A percentile compares a stretch with the other conserved stretches of the same genome.
These are phyloP conservation scores for Shiraia bambusicola DNA, from an alignment of 2,329 filamentous ascomycete species.

Conservation along the genomic window DNA sequence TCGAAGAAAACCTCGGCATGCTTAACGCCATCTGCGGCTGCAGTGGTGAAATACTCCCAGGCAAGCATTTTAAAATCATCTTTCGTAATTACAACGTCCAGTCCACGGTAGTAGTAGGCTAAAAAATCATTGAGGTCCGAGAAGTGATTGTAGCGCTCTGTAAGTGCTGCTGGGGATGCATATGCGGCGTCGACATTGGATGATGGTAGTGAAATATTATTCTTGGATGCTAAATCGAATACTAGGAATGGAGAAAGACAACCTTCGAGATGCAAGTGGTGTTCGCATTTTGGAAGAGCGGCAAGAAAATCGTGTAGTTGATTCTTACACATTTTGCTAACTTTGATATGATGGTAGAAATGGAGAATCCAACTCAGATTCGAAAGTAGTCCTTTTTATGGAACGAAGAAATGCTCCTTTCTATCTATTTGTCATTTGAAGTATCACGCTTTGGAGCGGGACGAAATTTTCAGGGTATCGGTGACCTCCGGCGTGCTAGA, in stretches of 20 bases:
- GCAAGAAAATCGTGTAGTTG: conserved; percentile 22
- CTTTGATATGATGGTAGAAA: neutral
- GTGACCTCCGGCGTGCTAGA: conserved; percentile 3
- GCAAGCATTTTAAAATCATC: conserved; percentile 73
- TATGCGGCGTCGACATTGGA: conserved; percentile 62
- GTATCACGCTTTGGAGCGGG: neutral
- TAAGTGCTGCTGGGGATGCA: conserved; percentile 59
- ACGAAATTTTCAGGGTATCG: conserved; percentile 3
- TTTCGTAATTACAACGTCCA: conserved; percentile 65
- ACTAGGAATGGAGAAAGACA: conserved; percentile 69
- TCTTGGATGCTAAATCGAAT: conserved; percentile 67
- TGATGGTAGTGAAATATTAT: conserved; percentile 60
- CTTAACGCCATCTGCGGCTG: conserved; percentile 63
- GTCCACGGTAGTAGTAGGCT: conserved; percentile 75
- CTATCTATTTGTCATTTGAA: neutral
- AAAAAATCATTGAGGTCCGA: conserved; percentile 75
- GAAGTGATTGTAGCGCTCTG: conserved; percentile 66
- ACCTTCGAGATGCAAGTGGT: conserved; percentile 79
- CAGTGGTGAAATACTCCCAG: conserved; percentile 69
- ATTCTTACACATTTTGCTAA: conserved; percentile 20
- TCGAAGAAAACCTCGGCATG: conserved; percentile 83
- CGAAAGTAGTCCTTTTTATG: neutral
- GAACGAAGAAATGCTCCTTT: neutral
- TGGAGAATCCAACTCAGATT: neutral
- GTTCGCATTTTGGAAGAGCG: conserved; percentile 73